Evolutionary conservation across 176 grass and related monocot species (phyloP), one percentile per base, ranked within the genome.

Genomic region (Guadua angustifolia): DNA sequence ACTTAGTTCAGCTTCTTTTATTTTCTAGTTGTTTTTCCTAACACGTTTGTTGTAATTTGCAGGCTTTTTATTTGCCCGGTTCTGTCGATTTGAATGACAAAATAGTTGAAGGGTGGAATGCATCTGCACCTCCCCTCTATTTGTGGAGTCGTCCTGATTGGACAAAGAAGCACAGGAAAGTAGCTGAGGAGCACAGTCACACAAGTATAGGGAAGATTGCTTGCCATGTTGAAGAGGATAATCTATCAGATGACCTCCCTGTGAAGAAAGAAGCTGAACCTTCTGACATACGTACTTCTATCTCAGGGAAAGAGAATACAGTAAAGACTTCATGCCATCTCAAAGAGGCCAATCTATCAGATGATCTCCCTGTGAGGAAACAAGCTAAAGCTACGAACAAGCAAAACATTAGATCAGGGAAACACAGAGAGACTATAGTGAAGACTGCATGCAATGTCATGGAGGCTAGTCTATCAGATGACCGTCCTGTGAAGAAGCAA

Each of bases 1-100:
- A 63, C 38, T 50, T 67, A 1, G 7, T 32, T 83, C 6, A 66
- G 26, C 12, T 29, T 15, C 16, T 69, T 78, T 71, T 29, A n/a
- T 78, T 51, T 32, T 58, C 14, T 68, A 24, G 7, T 66, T 78
- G 11, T 79, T 52, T 81, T 57, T 15, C 56, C 66, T 79, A 66
- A 79, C 24, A 33, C 24, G 21, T 43, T 78, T 74, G 9, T 79
- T 61, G n/a, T 61, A 87, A 74, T 29, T 86, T 84, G 58, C 83
- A 99, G 93, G 84, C 93, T 0, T 99, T 99, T 82, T 99, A 99
- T 87, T 94, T 92, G 88, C 96, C 96, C 32, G 96, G 96, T 66
- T 99, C 96, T 70, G 73, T 99, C 4, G 89, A 92, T 90, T 60
- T 80, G 19, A 78, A 90, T 81, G 93, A 94, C 50, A 95, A 91